A percentile compares a stretch with the other conserved stretches of the same genome.
Conservation (phyloP, 176 grass and related monocot species). For the Oryza glaberrima region DNA sequence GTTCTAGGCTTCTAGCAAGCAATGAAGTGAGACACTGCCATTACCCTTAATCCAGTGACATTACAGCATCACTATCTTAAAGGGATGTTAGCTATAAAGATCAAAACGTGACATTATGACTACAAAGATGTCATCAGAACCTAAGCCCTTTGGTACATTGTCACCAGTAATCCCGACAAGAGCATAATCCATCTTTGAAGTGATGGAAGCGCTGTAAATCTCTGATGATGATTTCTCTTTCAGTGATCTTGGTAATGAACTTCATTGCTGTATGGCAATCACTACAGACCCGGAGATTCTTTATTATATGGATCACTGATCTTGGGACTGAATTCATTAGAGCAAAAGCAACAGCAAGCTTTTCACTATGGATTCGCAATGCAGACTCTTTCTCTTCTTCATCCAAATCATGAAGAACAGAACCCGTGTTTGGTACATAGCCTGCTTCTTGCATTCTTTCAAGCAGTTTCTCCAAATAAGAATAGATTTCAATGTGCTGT, state of each 20-base stretch:
- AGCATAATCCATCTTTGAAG: conserved; percentile 85
- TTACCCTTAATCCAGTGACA: conserved; percentile 4
- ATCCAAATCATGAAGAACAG: conserved; percentile 84
- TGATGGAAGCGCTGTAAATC: conserved; percentile 84
- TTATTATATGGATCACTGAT: conserved; percentile 78
- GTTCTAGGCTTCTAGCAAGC: neutral
- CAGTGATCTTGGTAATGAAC: conserved; percentile 67
- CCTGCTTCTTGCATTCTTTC: conserved; percentile 76
- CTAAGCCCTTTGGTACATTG: conserved; percentile 1
- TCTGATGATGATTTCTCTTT: conserved; percentile 75
- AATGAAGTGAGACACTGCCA: neutral
- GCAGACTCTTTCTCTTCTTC: conserved; percentile 87
- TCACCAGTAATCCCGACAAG: conserved; percentile 90
- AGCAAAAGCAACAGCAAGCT: conserved; percentile 90
- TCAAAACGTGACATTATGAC: conserved; percentile 13
- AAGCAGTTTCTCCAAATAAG: conserved; percentile 78
- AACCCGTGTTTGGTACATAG: conserved; percentile 81
- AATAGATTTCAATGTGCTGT: conserved; percentile 75
- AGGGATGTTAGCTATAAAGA: conserved; percentile 25
- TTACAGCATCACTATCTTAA: conserved; percentile 10
- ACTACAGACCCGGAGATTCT: conserved; percentile 85
- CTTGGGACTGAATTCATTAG: conserved; percentile 68
- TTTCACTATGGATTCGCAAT: conserved; percentile 83
- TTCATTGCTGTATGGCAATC: conserved; percentile 88
- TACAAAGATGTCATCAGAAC: conserved; percentile 26